phyloP scores from a whole-genome alignment of 2,329 filamentous ascomycete genomes.

The Ophiostoma piceae region DNA sequence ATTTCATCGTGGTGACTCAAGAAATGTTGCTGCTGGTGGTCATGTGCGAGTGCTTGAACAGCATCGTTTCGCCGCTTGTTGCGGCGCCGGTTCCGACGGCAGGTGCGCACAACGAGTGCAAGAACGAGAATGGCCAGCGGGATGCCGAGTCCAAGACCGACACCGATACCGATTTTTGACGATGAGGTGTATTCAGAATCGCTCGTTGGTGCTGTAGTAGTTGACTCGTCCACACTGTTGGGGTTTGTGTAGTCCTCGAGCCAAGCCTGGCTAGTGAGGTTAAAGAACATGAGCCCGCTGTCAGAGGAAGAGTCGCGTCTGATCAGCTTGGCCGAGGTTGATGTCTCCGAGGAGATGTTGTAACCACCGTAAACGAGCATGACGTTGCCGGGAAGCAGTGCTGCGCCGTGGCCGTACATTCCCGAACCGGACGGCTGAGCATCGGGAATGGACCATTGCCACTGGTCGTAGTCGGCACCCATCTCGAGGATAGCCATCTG shows the following conservation, averaged over 20 bases:
- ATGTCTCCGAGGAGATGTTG: constrained; percentile 36
- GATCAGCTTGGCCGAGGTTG: constrained; percentile 14
- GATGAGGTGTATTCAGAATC: constrained; percentile 26
- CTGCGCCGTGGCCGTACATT: constrained; percentile 60
- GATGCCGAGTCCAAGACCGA: constrained; percentile 61
- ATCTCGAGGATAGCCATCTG: constrained; percentile 74
- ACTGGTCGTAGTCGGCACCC: constrained; percentile 67
- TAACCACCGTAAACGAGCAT: constrained; percentile 65
- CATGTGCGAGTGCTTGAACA: constrained; percentile 47
- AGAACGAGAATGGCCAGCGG: constrained; percentile 47
- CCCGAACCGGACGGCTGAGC: constrained; percentile 44
- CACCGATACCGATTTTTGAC: constrained; percentile 54
- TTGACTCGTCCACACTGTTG: constrained; percentile 8
- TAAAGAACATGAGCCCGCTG: constrained; percentile 43
- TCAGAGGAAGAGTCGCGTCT: constrained; percentile 28
- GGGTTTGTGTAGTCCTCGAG: constrained; percentile 45
- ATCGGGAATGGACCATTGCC: constrained; percentile 64
- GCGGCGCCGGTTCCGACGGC: constrained; percentile 39
- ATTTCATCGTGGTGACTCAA: constrained; percentile 44
- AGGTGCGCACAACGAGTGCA: constrained; percentile 39
- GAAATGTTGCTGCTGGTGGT: constrained; percentile 43
- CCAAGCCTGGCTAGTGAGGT: constrained; percentile 55
- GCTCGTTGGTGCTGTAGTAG: constrained; percentile 20
- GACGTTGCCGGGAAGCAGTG: constrained; percentile 59
- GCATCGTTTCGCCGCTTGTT: constrained; percentile 39